Evolutionary conservation across 495 filamentous ascomycete species (phyloP).

Genomic region (Hamigera avellanea): DNA sequence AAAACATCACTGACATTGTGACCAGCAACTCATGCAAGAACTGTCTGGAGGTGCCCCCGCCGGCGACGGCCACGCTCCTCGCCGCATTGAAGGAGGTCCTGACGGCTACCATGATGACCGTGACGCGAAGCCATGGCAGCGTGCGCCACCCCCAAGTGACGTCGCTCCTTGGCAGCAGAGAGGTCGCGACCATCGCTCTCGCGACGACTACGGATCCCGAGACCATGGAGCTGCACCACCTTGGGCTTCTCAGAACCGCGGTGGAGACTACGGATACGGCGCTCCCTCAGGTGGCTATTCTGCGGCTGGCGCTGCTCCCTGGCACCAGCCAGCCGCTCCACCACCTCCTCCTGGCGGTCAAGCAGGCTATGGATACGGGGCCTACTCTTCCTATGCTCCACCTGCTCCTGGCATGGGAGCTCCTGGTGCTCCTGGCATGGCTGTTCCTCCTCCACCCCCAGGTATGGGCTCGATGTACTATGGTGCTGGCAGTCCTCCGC

Average conservation of each 20-base stretch:
- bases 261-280: slow-evolving; percentile 30
- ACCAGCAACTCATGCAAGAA: slow-evolving; percentile 94
- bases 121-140: slow-evolving; percentile 80
- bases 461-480: slow-evolving; percentile 58
- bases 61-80: slow-evolving; percentile 51
- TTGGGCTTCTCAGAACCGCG: slow-evolving; percentile 30
- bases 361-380: slow-evolving; percentile 40
- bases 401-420: slow-evolving; percentile 47
- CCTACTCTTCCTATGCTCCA: slow-evolving; percentile 45
- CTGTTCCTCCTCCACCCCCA: slow-evolving; percentile 57
- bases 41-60: slow-evolving; percentile 65
- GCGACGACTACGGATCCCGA: slow-evolving; percentile 13
- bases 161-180: slow-evolving; percentile 65
- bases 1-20: slow-evolving; percentile 19
- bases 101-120: slow-evolving; percentile 41
- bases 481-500: slow-evolving; percentile 45
- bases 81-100: slow-evolving; percentile 81
- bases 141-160: slow-evolving; percentile 61
- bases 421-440: slow-evolving; percentile 52
- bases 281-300: slow-evolving; percentile 16
- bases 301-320: slow-evolving; percentile 50
- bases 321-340: slow-evolving; percentile 53
- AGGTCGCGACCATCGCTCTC: slow-evolving; percentile 44
- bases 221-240: slow-evolving; percentile 29
- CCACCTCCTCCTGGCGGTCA: slow-evolving; percentile 26